phyloP scores from a whole-genome alignment of 2,329 filamentous ascomycete genomes.

The Pleoardoris graminearum region DNA sequence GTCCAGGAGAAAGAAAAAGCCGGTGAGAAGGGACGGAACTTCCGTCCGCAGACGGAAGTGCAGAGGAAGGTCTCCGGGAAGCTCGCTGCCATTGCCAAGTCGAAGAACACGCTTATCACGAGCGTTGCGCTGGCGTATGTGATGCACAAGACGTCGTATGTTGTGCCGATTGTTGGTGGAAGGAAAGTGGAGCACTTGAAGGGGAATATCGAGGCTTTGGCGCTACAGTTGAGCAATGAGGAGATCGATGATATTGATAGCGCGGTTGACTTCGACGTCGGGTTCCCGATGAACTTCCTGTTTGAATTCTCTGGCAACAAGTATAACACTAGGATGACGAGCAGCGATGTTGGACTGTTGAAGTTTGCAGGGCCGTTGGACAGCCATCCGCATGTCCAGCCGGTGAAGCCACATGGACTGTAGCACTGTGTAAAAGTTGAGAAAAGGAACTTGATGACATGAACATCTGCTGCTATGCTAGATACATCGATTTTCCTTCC shows the following conservation, averaged over 20 bases:
- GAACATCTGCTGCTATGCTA: too few relatives aligned
- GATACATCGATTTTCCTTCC: too few relatives aligned
- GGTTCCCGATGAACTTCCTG: slow-evolving; percentile 57
- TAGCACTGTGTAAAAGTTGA: too few relatives aligned
- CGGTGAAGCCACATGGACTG: slow-evolving; percentile 35
- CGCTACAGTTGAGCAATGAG: slow-evolving; percentile 53
- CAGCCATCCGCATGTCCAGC: slow-evolving; percentile 23
- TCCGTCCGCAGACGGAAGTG: slow-evolving; percentile 50
- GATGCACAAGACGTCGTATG: slow-evolving; percentile 69
- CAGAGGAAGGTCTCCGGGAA: slow-evolving; percentile 58
- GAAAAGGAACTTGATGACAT: too few relatives aligned
- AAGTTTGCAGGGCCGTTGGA: slow-evolving; percentile 35
- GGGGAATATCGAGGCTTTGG: slow-evolving; percentile 62
- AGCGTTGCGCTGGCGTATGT: slow-evolving; percentile 71
- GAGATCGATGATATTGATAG: slow-evolving; percentile 61
- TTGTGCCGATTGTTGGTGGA: slow-evolving; percentile 75
- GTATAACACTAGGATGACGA: slow-evolving; percentile 35
- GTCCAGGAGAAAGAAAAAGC: slow-evolving; percentile 35
- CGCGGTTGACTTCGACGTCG: slow-evolving; percentile 57
- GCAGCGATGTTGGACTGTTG: slow-evolving; percentile 36
- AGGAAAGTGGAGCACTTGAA: slow-evolving; percentile 73
- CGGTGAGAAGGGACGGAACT: slow-evolving; percentile 42
- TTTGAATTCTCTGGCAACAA: slow-evolving; percentile 33
- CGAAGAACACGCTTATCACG: slow-evolving; percentile 62
- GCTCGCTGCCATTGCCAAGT: slow-evolving; percentile 61